Conservation (phyloP, 805 yeast species). For the Komagataella phaffii region DNA sequence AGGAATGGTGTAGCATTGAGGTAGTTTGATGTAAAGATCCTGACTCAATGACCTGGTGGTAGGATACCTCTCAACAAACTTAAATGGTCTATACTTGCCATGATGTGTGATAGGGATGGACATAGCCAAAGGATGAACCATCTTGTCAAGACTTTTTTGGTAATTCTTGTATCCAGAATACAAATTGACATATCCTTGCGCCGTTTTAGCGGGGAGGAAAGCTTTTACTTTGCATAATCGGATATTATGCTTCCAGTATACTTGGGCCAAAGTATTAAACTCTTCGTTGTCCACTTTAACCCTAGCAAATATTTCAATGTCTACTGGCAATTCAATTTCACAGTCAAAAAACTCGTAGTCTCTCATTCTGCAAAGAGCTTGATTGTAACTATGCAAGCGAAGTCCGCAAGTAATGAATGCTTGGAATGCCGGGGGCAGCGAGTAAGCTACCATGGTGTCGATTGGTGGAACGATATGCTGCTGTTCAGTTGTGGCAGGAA, state of each 20-base stretch:
- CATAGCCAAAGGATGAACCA: conserved; percentile 40
- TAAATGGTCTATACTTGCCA: conserved; percentile 48
- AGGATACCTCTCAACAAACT: conserved; percentile 62
- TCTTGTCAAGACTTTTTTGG: conserved; percentile 31
- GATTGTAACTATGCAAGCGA: conserved; percentile 54
- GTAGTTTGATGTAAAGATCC: conserved; percentile 75
- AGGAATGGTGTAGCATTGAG: conserved; percentile 58
- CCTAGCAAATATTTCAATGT: conserved; percentile 53
- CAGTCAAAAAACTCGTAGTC: conserved; percentile 75
- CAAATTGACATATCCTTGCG: conserved; percentile 61
- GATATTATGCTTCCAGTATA: conserved; percentile 50
- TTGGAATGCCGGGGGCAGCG: conserved; percentile 80
- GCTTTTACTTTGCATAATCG: conserved; percentile 75
- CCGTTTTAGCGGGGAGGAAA: conserved; percentile 52
- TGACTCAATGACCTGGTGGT: conserved; percentile 53
- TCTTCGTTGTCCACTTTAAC: conserved; percentile 32
- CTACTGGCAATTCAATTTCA: conserved; percentile 56
- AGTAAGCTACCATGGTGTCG: conserved; percentile 62
- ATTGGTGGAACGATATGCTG: conserved; percentile 84
- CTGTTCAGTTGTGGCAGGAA: conserved; percentile 64
- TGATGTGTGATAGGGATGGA: conserved; percentile 65
- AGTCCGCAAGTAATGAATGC: conserved; percentile 54
- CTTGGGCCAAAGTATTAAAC: conserved; percentile 60
- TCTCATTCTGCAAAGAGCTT: conserved; percentile 57
- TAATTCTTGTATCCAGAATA: conserved; percentile 54